Base-by-base conservation (phyloP, 257 asterid species). In the Primulina huaijiensis region DNA sequence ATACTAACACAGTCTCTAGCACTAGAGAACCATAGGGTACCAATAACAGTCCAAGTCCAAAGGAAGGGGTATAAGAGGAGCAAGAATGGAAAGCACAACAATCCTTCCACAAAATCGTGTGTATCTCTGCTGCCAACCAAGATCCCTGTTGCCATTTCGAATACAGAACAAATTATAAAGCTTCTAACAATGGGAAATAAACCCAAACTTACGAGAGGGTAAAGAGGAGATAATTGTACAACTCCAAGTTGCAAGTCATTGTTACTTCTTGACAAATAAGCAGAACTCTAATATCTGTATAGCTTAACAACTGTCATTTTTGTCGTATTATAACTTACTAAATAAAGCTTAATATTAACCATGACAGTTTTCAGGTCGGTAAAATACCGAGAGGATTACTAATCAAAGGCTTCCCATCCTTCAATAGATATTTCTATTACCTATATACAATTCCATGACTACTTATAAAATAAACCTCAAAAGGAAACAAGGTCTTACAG, bases 51-150 rank as follows among this genome's bases (percentile, higher is more conserved):
- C 98, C 98, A 93, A 55, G 85, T 82, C 80, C 82, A 82, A 75
- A 93, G 96, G 74, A 93, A 93, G 58, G 98, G 98, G 70, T 87
- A 93, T 35, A 93, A 94, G 70, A 90, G 76, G 34, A 68, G 83
- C 85, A 74, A 93, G 94, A 78, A 89, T 65, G 9, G 97, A 87
- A 35, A 93, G 90, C 69, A 93, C 97, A 50, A 83, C 91, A 60
- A 85, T 70, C 78, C 97, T 83, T 76, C 98, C 97, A 82, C 88
- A 80, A 74, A 89, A 93, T 67, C 94, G 98, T 52, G 84, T 88
- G 62, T 84, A 83, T 69, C 94, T 80, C 80, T 93, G 98, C 79
- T 93, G 96, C 90, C 85, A 83, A 74, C 98, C 98, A 72, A 93
- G 88, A 86, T 93, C 98, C 85, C 97, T 93, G 68, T 68, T 61